Conservation (phyloP, 2,329 filamentous ascomycete genomes). For the Ascochyta viciae-villosae region DNA sequence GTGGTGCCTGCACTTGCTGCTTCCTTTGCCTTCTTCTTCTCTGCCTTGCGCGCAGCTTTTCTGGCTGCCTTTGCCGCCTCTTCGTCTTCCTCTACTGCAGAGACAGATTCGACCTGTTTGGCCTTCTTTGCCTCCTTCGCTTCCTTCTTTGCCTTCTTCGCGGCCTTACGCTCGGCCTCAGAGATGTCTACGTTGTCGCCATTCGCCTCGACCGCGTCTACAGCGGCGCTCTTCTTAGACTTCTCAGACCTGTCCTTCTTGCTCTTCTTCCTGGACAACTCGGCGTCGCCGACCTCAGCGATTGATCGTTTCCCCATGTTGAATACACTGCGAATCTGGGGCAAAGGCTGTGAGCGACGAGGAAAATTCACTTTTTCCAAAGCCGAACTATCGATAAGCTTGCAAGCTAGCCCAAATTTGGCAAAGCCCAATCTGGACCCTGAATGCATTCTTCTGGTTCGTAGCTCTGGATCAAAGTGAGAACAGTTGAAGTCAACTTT, state of each 20-base stretch:
- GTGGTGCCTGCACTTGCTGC: conserved; percentile 26
- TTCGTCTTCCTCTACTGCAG: conserved; percentile 33
- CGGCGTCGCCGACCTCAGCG: conserved; percentile 40
- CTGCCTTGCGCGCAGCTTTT: conserved; percentile 47
- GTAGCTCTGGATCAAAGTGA: background rate
- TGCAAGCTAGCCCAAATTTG: background rate
- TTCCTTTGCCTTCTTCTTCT: conserved; percentile 48
- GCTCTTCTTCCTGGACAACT: conserved; percentile 48
- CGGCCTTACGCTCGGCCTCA: conserved; percentile 53
- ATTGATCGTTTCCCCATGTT: conserved; percentile 49
- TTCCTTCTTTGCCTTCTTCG: conserved; percentile 51
- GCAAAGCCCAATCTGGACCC: conserved; percentile 4
- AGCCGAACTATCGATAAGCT: conserved; percentile 29
- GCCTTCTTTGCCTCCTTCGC: conserved; percentile 45
- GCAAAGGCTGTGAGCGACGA: conserved; percentile 1
- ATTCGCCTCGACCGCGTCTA: conserved; percentile 30
- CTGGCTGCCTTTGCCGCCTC: conserved; percentile 42
- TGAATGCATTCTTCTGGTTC: conserved; percentile 12
- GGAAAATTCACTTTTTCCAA: conserved; percentile 16
- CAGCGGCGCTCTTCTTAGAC: conserved; percentile 25
- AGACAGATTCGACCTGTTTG: conserved; percentile 30
- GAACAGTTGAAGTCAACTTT: background rate
- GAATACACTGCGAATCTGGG: conserved; percentile 7
- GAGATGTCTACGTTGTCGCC: conserved; percentile 25
- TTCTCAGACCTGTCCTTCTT: conserved; percentile 47